Evolutionary conservation across 192 early-diverging fungal genomes (phyloP).

Genomic region (Geranomyces variabilis): DNA sequence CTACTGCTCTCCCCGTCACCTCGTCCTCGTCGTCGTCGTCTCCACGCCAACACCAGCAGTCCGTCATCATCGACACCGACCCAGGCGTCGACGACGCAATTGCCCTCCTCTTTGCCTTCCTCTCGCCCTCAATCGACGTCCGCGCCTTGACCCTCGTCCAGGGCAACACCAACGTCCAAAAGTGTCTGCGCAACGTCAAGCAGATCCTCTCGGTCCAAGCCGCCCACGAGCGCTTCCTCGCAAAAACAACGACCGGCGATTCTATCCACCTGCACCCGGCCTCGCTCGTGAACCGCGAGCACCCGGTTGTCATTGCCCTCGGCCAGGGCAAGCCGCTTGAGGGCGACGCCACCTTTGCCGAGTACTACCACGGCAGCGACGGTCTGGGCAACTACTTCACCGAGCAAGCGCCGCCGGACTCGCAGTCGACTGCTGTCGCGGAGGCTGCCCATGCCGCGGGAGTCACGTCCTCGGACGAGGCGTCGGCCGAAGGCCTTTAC

Average conservation of each 20-base stretch:
- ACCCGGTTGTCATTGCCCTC: constrained; percentile 21
- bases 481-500: constrained; percentile 24
- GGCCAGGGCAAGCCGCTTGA: constrained; percentile 26
- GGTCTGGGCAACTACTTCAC: constrained; percentile 30
- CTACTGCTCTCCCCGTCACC: no score
- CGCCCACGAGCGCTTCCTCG: constrained; percentile 28
- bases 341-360: constrained; percentile 29
- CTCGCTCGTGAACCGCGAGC: background rate
- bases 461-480: background rate
- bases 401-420: background rate
- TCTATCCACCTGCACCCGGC: constrained; percentile 1
- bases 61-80: constrained; percentile 31
- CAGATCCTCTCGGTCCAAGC: constrained; percentile 31
- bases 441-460: constrained; percentile 12
- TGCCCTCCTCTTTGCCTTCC: constrained; percentile 32
- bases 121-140: constrained; percentile 19
- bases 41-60: background rate
- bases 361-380: constrained; percentile 29
- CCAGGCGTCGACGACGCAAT: constrained; percentile 38
- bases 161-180: constrained; percentile 28
- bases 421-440: background rate
- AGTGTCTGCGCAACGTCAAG: constrained; percentile 30
- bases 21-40: background rate
- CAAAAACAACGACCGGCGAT: background rate
- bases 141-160: constrained; percentile 29